Evolutionary conservation across 306 rosid species (phyloP).

Genomic region (Medicago ruthenica): DNA sequence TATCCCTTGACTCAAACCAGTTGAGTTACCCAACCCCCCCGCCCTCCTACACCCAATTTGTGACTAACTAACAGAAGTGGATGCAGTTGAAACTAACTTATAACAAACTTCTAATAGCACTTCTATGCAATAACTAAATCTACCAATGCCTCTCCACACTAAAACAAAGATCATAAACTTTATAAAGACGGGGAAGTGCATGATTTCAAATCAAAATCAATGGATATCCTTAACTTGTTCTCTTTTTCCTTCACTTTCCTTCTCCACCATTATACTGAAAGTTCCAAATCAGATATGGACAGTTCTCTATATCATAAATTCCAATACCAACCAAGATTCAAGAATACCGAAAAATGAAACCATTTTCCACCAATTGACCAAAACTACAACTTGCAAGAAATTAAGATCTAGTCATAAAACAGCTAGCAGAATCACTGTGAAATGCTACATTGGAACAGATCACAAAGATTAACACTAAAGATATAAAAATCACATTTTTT

Average conservation of each 20-base stretch:
- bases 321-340: neutral
- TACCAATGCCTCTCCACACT: neutral
- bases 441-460: slow-evolving; percentile 31
- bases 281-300: too few species aligned
- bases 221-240: too few species aligned
- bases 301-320: too few species aligned
- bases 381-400: neutral
- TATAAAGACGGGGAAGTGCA: neutral
- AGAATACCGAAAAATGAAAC: slow-evolving; percentile 15
- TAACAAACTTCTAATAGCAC: neutral
- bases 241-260: too few species aligned
- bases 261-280: too few species aligned
- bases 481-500: neutral
- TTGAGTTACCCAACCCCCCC: too few species aligned
- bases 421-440: slow-evolving; percentile 19
- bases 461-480: slow-evolving; percentile 6
- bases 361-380: neutral
- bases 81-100: neutral
- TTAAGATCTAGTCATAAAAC: slow-evolving; percentile 36
- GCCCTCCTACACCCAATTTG: too few species aligned
- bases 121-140: neutral
- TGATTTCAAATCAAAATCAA: too few species aligned
- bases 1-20: too few species aligned
- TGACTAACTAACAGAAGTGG: neutral
- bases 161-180: neutral